Conservation (phyloP, 2,329 filamentous ascomycete species). For the Pseudocercospora cruenta region DNA sequence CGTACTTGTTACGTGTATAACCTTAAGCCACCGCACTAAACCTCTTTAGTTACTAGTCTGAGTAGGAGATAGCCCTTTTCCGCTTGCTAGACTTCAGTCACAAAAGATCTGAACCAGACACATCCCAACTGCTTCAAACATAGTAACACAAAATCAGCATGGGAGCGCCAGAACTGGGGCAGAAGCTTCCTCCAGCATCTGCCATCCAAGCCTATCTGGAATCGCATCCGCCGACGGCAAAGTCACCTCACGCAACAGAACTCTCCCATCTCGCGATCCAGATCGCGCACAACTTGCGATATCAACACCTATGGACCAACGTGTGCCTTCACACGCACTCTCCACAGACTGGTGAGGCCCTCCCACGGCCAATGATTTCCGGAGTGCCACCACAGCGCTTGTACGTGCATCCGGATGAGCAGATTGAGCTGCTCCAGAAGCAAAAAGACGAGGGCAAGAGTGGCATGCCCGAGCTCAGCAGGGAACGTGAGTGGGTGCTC, state of each 20-base stretch:
- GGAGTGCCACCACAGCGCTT: constrained; percentile 73
- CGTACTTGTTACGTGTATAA: too few species aligned
- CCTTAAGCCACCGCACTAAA: too few species aligned
- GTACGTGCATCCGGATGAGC: constrained; percentile 82
- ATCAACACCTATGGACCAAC: constrained; percentile 75
- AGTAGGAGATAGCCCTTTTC: too few species aligned
- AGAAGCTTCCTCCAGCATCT: constrained; percentile 18
- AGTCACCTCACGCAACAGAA: constrained; percentile 24
- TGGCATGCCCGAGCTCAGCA: constrained; percentile 33
- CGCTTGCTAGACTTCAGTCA: not conserved
- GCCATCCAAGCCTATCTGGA: constrained; percentile 26
- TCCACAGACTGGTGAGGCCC: constrained; percentile 36
- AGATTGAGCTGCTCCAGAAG: constrained; percentile 70
- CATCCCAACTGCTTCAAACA: not conserved
- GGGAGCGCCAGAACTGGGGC: constrained; percentile 10
- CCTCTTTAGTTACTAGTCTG: too few species aligned
- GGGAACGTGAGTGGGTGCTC: constrained; percentile 74
- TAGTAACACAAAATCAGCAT: constrained; percentile 1
- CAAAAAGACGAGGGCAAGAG: constrained; percentile 43
- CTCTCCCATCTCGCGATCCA: constrained; percentile 58
- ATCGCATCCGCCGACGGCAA: constrained; percentile 10
- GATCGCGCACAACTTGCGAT: constrained; percentile 70
- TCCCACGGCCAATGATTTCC: constrained; percentile 67
- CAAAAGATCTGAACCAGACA: not conserved
- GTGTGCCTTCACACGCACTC: constrained; percentile 45